phyloP scores from a whole-genome alignment of 352 stramenopile genomes.

The Pythium grandisporangium region DNA sequence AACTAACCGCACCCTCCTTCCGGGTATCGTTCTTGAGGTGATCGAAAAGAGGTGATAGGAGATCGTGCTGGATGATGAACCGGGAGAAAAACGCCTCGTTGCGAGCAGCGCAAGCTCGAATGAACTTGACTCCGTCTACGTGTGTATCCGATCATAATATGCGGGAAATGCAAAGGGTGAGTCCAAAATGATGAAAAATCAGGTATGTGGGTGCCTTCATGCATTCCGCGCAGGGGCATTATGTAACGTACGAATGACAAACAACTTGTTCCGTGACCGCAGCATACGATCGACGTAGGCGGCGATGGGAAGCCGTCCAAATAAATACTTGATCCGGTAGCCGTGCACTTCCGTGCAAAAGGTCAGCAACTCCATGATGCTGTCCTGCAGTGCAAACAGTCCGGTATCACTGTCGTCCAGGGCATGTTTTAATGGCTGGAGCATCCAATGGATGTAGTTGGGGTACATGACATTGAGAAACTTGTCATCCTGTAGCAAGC shows the following conservation, averaged over 20 bases:
- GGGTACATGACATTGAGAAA: conserved; percentile 82
- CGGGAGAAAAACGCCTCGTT: conserved; percentile 77
- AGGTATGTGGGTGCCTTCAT: neutral
- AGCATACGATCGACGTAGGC: conserved; percentile 70
- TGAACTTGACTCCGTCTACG: conserved; percentile 76
- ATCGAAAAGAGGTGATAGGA: conserved; percentile 47
- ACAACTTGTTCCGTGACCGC: conserved; percentile 75
- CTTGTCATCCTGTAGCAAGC: conserved; percentile 61
- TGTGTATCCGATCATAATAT: too few relatives aligned
- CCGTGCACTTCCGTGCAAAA: conserved; percentile 79
- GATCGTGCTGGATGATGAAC: conserved; percentile 69
- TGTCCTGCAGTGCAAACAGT: conserved; percentile 73
- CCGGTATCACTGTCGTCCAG: conserved; percentile 27
- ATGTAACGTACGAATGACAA: conserved; percentile 67
- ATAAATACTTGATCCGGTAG: conserved; percentile 84
- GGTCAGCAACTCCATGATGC: conserved; percentile 79
- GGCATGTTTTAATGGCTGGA: conserved; percentile 70
- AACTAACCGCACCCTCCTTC: conserved; percentile 54
- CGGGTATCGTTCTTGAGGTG: conserved; percentile 38
- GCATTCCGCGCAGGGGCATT: too few relatives aligned
- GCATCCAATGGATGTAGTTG: conserved; percentile 82
- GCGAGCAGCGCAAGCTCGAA: conserved; percentile 59
- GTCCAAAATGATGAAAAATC: neutral
- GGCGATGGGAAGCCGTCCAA: conserved; percentile 67
- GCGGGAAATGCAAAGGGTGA: neutral